Evolutionary conservation across 2,329 filamentous ascomycete species (phyloP).

Genomic region (Arthroderma sp.): DNA sequence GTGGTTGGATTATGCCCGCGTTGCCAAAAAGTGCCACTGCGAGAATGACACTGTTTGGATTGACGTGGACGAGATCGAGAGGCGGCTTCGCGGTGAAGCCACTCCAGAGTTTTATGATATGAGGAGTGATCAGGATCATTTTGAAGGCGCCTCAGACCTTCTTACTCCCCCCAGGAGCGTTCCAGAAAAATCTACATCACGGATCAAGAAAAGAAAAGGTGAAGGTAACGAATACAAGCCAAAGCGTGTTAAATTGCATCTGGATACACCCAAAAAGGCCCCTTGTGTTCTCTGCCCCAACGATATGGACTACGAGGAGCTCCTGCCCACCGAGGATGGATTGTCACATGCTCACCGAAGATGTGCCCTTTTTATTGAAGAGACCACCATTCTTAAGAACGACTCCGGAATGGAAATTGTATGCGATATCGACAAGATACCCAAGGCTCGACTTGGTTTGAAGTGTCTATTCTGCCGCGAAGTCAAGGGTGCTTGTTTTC

Average conservation of each 20-base stretch:
- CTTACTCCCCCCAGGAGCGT: conserved; percentile 68
- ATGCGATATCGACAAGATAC: conserved; percentile 65
- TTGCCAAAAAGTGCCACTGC: conserved; percentile 94
- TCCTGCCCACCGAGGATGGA: conserved; percentile 80
- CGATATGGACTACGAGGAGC: conserved; percentile 63
- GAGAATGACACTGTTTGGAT: conserved; percentile 98
- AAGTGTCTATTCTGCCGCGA: conserved; percentile 93
- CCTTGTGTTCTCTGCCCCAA: conserved; percentile 91
- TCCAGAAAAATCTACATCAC: conserved; percentile 51
- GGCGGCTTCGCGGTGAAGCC: conserved; percentile 75
- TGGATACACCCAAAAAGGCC: conserved; percentile 57
- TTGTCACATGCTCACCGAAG: conserved; percentile 67
- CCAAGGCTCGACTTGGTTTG: conserved; percentile 75
- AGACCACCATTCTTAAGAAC: conserved; percentile 69
- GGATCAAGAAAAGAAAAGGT: conserved; percentile 57
- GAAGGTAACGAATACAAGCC: conserved; percentile 44
- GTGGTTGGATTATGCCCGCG: conserved; percentile 88
- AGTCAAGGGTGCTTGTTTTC: conserved; percentile 90
- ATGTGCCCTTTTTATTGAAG: conserved; percentile 82
- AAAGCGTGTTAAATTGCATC: conserved; percentile 65
- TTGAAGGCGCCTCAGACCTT: conserved; percentile 53
- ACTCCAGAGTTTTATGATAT: conserved; percentile 38
- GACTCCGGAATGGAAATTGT: conserved; percentile 58
- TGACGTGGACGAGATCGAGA: conserved; percentile 88
- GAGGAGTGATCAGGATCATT: conserved; percentile 52